Conservation (phyloP, 768 basidiomycete genomes). For the Lactarius hengduanensis region DNA sequence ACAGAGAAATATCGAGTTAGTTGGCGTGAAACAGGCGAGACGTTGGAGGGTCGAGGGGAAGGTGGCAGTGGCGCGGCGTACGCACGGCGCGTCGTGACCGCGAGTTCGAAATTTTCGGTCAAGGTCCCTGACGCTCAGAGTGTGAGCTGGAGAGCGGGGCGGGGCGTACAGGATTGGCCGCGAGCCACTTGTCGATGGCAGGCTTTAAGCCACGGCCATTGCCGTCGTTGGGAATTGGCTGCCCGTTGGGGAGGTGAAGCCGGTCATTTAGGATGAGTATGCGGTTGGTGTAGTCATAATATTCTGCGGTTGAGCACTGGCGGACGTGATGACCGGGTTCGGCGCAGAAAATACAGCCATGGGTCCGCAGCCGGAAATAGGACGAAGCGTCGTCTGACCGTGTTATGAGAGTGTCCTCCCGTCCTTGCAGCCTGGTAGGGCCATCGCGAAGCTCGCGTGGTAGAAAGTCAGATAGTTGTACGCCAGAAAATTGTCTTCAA, state of each 20-base stretch:
- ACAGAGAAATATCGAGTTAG: neutral
- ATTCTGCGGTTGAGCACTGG: neutral
- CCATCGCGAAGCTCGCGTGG: neutral
- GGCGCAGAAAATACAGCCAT: neutral
- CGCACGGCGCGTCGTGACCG: neutral
- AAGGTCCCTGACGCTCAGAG: neutral
- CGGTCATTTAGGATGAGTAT: neutral
- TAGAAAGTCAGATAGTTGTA: neutral
- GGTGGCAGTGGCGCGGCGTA: neutral
- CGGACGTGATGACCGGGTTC: neutral
- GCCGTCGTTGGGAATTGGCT: neutral
- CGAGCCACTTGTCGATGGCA: neutral
- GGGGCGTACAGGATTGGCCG: neutral
- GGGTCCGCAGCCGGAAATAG: neutral
- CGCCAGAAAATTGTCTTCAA: neutral
- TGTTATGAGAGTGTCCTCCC: neutral
- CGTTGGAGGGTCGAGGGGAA: neutral
- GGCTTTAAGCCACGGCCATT: neutral
- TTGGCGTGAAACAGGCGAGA: neutral
- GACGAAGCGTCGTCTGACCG: neutral
- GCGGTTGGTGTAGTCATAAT: neutral
- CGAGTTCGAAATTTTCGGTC: neutral
- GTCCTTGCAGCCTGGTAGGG: neutral
- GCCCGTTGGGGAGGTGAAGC: neutral
- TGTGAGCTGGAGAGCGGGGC: neutral